Percentiles rank a stretch among this genome's conserved stretches.
These are phyloP conservation scores for Alternaria gaisen DNA, from an alignment of 2,329 filamentous ascomycete species.

Conservation along the genomic window DNA sequence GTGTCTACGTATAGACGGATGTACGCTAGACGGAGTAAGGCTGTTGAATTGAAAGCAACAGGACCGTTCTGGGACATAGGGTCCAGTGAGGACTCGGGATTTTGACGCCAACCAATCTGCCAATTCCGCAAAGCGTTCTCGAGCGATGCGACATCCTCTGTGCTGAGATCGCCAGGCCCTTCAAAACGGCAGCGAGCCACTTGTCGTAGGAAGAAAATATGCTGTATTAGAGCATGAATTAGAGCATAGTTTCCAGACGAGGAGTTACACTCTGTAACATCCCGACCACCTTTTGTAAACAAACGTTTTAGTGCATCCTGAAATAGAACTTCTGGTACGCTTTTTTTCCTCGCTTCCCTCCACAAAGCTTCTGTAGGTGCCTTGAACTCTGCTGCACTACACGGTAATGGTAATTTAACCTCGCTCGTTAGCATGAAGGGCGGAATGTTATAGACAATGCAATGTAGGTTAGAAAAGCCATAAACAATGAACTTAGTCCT, in stretches of 20 bases:
- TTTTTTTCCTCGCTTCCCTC: constrained; percentile 49
- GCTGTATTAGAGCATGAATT: constrained; percentile 75
- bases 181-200: constrained; percentile 46
- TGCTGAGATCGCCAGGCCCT: constrained; percentile 41
- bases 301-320: constrained; percentile 46
- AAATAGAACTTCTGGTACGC: constrained; percentile 38
- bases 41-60: constrained; percentile 72
- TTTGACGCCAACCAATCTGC: constrained; percentile 53
- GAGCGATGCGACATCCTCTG: constrained; percentile 53
- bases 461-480: constrained; percentile 68
- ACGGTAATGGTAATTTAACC: constrained; percentile 63
- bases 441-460: constrained; percentile 69
- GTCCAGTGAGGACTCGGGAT: constrained; percentile 55
- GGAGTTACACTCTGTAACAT: constrained; percentile 44
- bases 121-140: constrained; percentile 56
- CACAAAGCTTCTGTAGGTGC: constrained; percentile 61
- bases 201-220: constrained; percentile 74
- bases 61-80: constrained; percentile 66
- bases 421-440: constrained; percentile 66
- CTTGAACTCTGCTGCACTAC: constrained; percentile 64
- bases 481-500: constrained; percentile 66
- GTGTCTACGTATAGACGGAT: constrained; percentile 73
- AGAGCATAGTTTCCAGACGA: constrained; percentile 71
- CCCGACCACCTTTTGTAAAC: constrained; percentile 44
- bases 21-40: constrained; percentile 67